Base-by-base conservation (phyloP, 2,329 filamentous ascomycete genomes). In the Diaporthe australafricana region DNA sequence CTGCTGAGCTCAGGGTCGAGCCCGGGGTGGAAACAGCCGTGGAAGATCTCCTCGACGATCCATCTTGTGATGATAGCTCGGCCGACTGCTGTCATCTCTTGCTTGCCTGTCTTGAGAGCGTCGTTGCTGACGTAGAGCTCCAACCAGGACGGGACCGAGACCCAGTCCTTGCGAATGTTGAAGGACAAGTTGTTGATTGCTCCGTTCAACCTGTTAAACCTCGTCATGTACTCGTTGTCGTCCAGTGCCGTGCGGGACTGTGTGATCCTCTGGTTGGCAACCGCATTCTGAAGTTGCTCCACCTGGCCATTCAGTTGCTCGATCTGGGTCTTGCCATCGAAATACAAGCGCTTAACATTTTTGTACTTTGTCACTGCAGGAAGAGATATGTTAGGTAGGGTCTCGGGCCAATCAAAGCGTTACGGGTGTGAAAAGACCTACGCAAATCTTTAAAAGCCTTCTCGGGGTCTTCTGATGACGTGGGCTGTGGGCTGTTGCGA, bases 61-160 rank as follows among this genome's bases (percentile, higher is more conserved):
- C 96, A 99, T 73, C 92, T 90, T 35, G 93, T 93, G 76, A 99
- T 95, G 75, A 95, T 91, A 16, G 96, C 95, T 68, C 96, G 91
- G 20, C 96, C 96, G 30, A 97, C 93, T 6, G 95, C 95, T 8
- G 95, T 98, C 96, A 99, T 99, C 82, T 99, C 96, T 81, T 98
- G 95, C 79, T 95, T 97, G 73, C 95, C 96, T 12, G 92, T 94
- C 77, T 92, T 90, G 68, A 97, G 87, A 0, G 95, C 96, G 77
- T 97, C 95, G 67, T 92, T 87, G 80, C 96, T 98, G 75, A 97
- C 93, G 69, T 91, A 94, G 30, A 87, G 88, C 69, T 91, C 88
- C 55, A 99, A 86, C 94, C 95, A 98, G 7, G 86, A 80, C 0
- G 96, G 96, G 69, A 98, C 87, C 42, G 87, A 86, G 74, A 90